These are phyloP conservation scores for Phytophthora meadii DNA, from an alignment of 352 stramenopile genomes.

Conservation along the genomic window DNA sequence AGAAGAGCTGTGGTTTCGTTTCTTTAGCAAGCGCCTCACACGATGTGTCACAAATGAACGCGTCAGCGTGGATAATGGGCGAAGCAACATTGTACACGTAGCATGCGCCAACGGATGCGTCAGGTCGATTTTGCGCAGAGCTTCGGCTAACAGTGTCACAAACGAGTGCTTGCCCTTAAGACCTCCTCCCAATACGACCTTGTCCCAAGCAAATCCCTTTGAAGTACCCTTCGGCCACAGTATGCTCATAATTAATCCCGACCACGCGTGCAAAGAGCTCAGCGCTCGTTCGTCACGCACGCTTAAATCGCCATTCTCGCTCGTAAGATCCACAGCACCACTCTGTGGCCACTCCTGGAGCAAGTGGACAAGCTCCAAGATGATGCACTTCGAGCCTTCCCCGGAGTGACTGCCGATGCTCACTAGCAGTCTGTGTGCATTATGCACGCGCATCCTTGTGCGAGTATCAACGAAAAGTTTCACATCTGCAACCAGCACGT, in stretches of 20 bases:
- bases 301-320: constrained; percentile 34
- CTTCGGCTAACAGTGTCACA: constrained; percentile 77
- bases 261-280: constrained; percentile 85
- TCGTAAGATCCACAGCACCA: constrained; percentile 5
- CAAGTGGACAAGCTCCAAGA: constrained; percentile 75
- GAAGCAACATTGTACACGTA: constrained; percentile 81
- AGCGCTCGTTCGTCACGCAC: constrained; percentile 77
- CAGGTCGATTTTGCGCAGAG: constrained; percentile 78
- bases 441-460: constrained; percentile 64
- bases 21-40: constrained; percentile 70
- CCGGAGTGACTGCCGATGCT: constrained; percentile 71
- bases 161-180: constrained; percentile 82
- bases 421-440: constrained; percentile 74
- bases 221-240: constrained; percentile 82
- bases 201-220: constrained; percentile 85
- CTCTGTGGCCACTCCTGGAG: constrained; percentile 69
- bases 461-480: constrained; percentile 48
- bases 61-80: constrained; percentile 81
- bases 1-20: constrained; percentile 37
- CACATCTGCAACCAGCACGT: constrained; percentile 45
- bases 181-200: constrained; percentile 70
- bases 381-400: constrained; percentile 80
- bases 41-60: constrained; percentile 84
- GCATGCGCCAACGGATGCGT: constrained; percentile 78
- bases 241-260: constrained; percentile 87